Evolutionary conservation across 2,329 filamentous ascomycete species (phyloP).

Genomic region (Meredithiella fracta): DNA sequence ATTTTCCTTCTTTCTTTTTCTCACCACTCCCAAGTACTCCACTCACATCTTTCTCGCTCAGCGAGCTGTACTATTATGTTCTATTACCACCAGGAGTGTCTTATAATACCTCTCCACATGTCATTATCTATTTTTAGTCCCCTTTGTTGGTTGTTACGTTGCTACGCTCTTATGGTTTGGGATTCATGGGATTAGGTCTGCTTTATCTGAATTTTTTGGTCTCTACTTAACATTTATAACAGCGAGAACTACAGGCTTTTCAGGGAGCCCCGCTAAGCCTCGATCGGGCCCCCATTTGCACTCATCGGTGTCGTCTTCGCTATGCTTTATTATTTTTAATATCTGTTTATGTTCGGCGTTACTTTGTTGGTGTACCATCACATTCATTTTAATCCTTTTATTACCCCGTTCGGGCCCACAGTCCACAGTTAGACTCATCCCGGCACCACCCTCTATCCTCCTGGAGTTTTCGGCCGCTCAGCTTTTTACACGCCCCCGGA

Average conservation of each 20-base stretch:
- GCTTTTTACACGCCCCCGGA: neutral
- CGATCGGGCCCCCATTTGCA: too few relatives aligned
- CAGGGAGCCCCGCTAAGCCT: too few relatives aligned
- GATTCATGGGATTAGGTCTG: too few relatives aligned
- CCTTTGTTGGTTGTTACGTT: neutral
- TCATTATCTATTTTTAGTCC: neutral
- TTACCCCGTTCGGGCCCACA: neutral
- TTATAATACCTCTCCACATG: neutral
- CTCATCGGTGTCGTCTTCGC: too few relatives aligned
- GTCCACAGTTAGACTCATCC: neutral
- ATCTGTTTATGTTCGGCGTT: neutral
- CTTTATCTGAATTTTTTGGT: too few relatives aligned
- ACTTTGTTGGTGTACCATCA: neutral
- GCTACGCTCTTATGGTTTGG: neutral
- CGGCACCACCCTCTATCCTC: neutral
- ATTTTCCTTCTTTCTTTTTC: slow-evolving; percentile 2
- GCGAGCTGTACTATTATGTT: slow-evolving; percentile 5
- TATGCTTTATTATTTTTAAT: too few relatives aligned
- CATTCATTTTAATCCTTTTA: neutral
- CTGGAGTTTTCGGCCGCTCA: neutral
- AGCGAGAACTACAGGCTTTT: too few relatives aligned
- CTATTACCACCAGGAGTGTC: neutral
- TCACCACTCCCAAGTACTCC: slow-evolving; percentile 3
- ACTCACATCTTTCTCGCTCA: slow-evolving; percentile 2
- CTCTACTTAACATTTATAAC: too few relatives aligned